Evolutionary conservation across 768 basidiomycete species (phyloP).

Genomic region (Pseudohyphozyma bogoriensis): DNA sequence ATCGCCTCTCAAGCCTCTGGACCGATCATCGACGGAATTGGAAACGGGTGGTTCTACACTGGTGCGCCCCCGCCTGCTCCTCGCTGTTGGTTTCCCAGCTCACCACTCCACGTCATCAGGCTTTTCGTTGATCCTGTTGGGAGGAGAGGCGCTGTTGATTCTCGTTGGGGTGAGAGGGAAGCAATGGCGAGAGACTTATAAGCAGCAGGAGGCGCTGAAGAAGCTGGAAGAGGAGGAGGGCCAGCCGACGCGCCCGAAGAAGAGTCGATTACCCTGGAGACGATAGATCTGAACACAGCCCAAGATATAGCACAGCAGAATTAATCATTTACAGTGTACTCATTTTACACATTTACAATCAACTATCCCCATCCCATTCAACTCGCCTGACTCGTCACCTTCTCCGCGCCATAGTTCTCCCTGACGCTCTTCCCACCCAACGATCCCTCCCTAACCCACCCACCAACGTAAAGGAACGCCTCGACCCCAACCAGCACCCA

Average conservation of each 20-base stretch:
- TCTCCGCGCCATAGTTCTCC: neutral
- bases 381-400: too few relatives aligned
- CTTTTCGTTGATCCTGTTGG: slow-evolving; percentile 40
- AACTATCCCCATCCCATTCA: too few relatives aligned
- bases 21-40: slow-evolving; percentile 52
- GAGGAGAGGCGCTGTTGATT: slow-evolving; percentile 5
- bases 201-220: neutral
- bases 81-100: too few relatives aligned
- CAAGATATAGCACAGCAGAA: too few relatives aligned
- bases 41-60: slow-evolving; percentile 12
- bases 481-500: neutral
- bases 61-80: too few relatives aligned
- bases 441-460: neutral
- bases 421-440: neutral
- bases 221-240: neutral
- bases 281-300: neutral
- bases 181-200: slow-evolving; percentile 1
- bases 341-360: too few relatives aligned
- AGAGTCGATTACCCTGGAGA: neutral
- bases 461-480: neutral
- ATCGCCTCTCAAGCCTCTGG: slow-evolving; percentile 61
- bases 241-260: neutral
- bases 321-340: too few relatives aligned
- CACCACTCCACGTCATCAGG: too few relatives aligned
- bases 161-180: slow-evolving; percentile 3